A percentile compares a stretch with the other conserved stretches of the same genome.
Conservation (phyloP, 768 basidiomycete genomes). For the Cystobasidium ongulense region DNA sequence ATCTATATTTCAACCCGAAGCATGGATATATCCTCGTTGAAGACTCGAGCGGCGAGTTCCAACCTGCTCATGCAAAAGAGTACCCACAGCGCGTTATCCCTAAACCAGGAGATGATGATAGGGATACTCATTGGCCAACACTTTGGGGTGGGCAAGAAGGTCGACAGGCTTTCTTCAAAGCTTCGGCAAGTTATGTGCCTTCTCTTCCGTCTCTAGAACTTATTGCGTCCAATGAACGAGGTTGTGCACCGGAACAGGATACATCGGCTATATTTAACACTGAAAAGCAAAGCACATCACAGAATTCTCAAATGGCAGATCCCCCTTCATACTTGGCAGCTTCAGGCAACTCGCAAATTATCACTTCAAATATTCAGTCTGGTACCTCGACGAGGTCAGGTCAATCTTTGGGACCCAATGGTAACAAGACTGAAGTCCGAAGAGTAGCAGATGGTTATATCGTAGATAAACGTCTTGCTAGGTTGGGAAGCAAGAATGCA, state of each 20-base stretch:
- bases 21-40: conserved; percentile 82
- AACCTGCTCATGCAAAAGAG: conserved; percentile 76
- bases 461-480: conserved; percentile 40
- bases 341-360: conserved; percentile 86
- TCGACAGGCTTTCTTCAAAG: conserved; percentile 36
- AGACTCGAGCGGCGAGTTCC: conserved; percentile 71
- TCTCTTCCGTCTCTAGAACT: background rate
- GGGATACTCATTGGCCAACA: conserved; percentile 63
- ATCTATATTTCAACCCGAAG: conserved; percentile 69
- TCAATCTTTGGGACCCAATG: conserved; percentile 1
- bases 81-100: conserved; percentile 55
- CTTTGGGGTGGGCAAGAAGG: conserved; percentile 51
- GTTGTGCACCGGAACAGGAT: background rate
- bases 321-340: conserved; percentile 62
- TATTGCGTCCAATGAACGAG: background rate
- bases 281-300: conserved; percentile 42
- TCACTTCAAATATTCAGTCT: conserved; percentile 84
- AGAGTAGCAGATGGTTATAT: conserved; percentile 28
- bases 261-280: background rate
- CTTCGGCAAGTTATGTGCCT: background rate
- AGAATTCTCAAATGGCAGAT: conserved; percentile 35
- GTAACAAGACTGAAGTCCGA: background rate
- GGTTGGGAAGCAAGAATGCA: conserved; percentile 35
- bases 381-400: conserved; percentile 42
- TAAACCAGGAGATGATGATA: background rate